Evolutionary conservation across 2,329 filamentous ascomycete genomes (phyloP).

Genomic region (Exophiala dermatitidis): DNA sequence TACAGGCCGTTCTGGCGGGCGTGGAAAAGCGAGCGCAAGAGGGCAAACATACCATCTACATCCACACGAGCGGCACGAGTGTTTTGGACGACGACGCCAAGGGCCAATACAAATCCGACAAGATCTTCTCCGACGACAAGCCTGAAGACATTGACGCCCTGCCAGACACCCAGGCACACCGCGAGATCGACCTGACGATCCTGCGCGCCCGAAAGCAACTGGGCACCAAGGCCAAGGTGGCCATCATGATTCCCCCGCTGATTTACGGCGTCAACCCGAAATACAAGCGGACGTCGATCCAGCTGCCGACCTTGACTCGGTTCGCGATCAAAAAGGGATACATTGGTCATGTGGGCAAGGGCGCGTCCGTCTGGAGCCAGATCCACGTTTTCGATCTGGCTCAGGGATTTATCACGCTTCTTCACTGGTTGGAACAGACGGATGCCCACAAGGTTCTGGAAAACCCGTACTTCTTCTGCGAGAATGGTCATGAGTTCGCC

Average conservation of each 20-base stretch:
- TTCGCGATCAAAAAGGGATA: constrained; percentile 46
- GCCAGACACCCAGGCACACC: constrained; percentile 39
- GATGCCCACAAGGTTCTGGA: constrained; percentile 30
- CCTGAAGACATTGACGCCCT: constrained; percentile 38
- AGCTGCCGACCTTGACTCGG: constrained; percentile 42
- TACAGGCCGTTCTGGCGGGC: constrained; percentile 41
- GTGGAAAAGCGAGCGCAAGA: constrained; percentile 35
- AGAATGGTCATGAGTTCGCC: constrained; percentile 40
- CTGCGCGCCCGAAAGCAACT: constrained; percentile 34
- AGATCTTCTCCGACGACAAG: constrained; percentile 40
- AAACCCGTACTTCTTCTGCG: constrained; percentile 48
- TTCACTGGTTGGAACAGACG: constrained; percentile 40
- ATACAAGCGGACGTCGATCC: constrained; percentile 41
- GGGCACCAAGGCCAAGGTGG: constrained; percentile 37
- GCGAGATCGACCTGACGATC: constrained; percentile 42
- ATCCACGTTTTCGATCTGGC: constrained; percentile 46
- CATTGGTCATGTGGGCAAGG: constrained; percentile 41
- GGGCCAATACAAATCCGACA: constrained; percentile 33
- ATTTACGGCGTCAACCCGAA: constrained; percentile 41
- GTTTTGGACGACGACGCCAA: constrained; percentile 36
- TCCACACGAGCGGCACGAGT: constrained; percentile 44
- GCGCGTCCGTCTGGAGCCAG: constrained; percentile 37
- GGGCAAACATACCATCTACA: constrained; percentile 40
- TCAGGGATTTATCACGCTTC: constrained; percentile 39
- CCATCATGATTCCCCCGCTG: constrained; percentile 43